phyloP scores from a whole-genome alignment of 2,329 filamentous ascomycete species.

The Fusarium bulbicola region DNA sequence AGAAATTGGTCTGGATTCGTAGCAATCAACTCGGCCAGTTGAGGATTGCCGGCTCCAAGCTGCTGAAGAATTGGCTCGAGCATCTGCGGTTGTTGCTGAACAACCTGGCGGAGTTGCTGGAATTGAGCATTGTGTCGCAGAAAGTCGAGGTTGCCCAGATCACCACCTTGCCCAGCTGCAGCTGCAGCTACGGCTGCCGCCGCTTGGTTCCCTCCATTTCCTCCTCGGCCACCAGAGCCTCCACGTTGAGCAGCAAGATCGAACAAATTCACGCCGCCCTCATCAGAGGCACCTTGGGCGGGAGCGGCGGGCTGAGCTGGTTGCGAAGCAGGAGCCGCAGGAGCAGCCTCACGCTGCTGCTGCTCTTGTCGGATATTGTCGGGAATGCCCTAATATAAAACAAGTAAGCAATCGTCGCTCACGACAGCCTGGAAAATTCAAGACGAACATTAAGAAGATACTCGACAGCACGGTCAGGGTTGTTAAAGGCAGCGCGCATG shows the following conservation, averaged over 20 bases:
- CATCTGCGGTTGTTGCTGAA: slow-evolving; percentile 98
- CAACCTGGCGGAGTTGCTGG: slow-evolving; percentile 95
- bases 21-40: slow-evolving; percentile 90
- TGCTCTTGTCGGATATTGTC: slow-evolving; percentile 81
- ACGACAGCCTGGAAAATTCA: not conserved
- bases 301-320: slow-evolving; percentile 51
- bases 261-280: slow-evolving; percentile 85
- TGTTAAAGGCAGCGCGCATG: slow-evolving; percentile 96
- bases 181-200: slow-evolving; percentile 56
- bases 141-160: slow-evolving; percentile 87
- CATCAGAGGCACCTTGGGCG: slow-evolving; percentile 62
- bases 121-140: slow-evolving; percentile 96
- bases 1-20: slow-evolving; percentile 94
- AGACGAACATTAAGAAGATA: slow-evolving; percentile 84
- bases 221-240: slow-evolving; percentile 56
- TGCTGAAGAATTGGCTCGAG: slow-evolving; percentile 97
- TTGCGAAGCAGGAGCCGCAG: slow-evolving; percentile 51
- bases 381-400: slow-evolving; percentile 78
- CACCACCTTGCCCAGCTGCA: slow-evolving; percentile 58
- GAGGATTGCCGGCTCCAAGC: slow-evolving; percentile 92
- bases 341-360: slow-evolving; percentile 53
- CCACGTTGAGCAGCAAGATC: slow-evolving; percentile 86
- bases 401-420: slow-evolving; percentile 15
- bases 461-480: slow-evolving; percentile 96
- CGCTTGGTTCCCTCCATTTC: slow-evolving; percentile 52